Base-by-base conservation (phyloP, 2,329 filamentous ascomycete genomes). In the Catunica adiposa region DNA sequence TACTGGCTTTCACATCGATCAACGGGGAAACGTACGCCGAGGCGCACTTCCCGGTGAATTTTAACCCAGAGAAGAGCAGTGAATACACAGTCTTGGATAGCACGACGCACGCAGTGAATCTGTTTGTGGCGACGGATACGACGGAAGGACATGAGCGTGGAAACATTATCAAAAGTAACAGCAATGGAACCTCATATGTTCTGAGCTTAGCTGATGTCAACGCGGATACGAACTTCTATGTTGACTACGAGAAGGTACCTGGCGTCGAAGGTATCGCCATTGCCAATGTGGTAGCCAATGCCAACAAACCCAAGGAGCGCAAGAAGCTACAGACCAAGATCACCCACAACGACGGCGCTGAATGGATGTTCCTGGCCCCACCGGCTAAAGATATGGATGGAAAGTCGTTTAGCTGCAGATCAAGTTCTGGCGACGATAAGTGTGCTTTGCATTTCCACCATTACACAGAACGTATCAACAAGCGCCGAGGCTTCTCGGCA, bases 111-210 rank as follows among this genome's bases (percentile, higher is more conserved):
- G 86, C 92, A 1, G 78, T 98, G 58, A 97, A 97, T 69, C 71
- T 98, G 57, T 94, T 97, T 64, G 90, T 97, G 50, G 89, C 85
- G 0, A 86, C 87, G 42, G 83, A 85, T 63, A 77, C 76, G 42
- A 71, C 72, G 2, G 66, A 73, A 53, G 83, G 80, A 17, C 79
- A 77, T 53, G 79, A 84, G 58, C 89, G 86, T 62, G 92, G 92
- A 38, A 84, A 84, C 23, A 87, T 98, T 62, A 80, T 98, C 69
- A 98, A 97, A 78, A 96, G 89, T 65, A 98, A 98, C 71, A 96
- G 89, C 63, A 97, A 98, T 65, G 92, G 92, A 55, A 98, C 92
- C 0, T 92, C 86, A 1, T 98, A 96, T 64, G 86, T 95, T 11
- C 72, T 94, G 61, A 94, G 86, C 67, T 74, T 92, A 23, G 73